Evolutionary conservation across 306 rosid species (phyloP), one percentile per base, ranked within the genome.

Genomic region (Acacia melanoxylon): DNA sequence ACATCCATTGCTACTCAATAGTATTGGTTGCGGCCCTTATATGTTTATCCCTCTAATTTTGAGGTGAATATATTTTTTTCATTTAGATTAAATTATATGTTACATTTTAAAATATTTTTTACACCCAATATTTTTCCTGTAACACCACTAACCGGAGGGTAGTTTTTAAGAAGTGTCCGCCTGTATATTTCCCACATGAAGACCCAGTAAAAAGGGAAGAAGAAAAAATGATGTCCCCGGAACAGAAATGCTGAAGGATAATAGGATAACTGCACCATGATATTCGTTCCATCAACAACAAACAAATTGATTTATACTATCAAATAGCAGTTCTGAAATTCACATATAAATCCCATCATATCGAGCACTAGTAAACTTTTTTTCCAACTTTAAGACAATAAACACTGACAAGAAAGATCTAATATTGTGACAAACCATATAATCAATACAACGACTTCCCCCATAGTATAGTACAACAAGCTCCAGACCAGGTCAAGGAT

Each of bases 401-500:
- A 27, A 27, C 29, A 31, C 48, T 31, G 31, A 48, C 40, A 46
- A 72, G 29, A 59, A 72, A 46, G 41, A 72, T 25, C 19, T 25
- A 15, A 24, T 33, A 59, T 8, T 6, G 24, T 25, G 41, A 72
- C 24, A 72, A 25, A 45, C 22, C 40, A 11, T 14, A 72, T 15
- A 72, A 69, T 15, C 59, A 72, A 17, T 51, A 71, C 40, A 46
- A 52, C 24, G 31, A 59, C 59, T 76, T 79, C 10, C 29, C 16
- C 17, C 17, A 24, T 12, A 87, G 59, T 58, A 69, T 68, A 68
- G 42, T 70, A 52, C 78, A 56, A 66, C 8, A 69, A 77, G 56
- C 83, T 80, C 83, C 86, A 56, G 76, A 78, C 79, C 42, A 72
- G 54, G 72, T 72, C 76, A 61, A 65, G 59, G 78, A 83, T 51